Base-by-base conservation (phyloP, 805 yeast genomes). In the Deakozyma indianensis region DNA sequence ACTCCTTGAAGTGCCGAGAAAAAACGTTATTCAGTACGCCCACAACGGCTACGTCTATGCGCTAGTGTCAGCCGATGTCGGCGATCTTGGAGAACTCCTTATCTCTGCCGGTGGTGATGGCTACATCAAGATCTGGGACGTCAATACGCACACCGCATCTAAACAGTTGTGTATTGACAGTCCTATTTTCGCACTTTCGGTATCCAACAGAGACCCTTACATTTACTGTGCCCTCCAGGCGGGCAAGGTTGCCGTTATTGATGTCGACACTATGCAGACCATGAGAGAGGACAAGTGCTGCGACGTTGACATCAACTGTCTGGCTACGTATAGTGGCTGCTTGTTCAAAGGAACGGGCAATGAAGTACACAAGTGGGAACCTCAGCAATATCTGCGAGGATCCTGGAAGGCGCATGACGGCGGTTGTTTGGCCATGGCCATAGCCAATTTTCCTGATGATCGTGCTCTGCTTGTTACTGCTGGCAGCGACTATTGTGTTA, bases 61-160 rank as follows among this genome's bases (percentile, higher is more conserved):
- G 38, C 75, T 84, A 74, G 65, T 67, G 22, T 51, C 58, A 21
- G 49, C 68, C 20, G 48, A 47, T 7, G 51, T 55, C 40, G 44
- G 44, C 44, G 50, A 45, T 22, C 29, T 47, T n/a, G 43, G 38
- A 2, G 72, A 70, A 32, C 59, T 65, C 7, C 56, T 83, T 4
- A 61, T 80, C 3, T 70, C 83, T 2, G 90, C 94, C 23, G 94
- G 95, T 43, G 97, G 97, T 41, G 97, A 92, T 63, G 97, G 96
- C 0, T 54, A 73, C 5, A 74, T 82, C n/a, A 84, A 84, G 53
- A 59, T 86, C 11, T 90, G 97, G 97, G 73, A 75, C 0, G 54
- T 77, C 23, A 51, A 54, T 3, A 50, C 51, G 1, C 23, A 41
- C 3, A 49, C 50, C 7, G 51, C 51, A 1, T 46, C 50, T 29